Conservation (phyloP, 352 stramenopile genomes). For the Elongisporangium anandrum region DNA sequence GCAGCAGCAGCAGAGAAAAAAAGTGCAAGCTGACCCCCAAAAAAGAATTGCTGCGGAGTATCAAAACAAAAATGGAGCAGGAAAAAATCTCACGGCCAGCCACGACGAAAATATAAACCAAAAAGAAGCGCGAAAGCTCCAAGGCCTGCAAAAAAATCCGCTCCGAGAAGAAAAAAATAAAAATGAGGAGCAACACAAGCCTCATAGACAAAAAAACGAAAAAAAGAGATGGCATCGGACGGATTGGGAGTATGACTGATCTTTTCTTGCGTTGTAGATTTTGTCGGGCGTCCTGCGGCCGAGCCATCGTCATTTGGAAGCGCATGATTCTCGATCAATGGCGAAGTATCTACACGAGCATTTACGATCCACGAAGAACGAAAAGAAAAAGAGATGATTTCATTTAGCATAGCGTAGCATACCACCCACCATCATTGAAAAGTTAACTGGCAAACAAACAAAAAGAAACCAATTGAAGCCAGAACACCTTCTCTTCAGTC, state of each 20-base stretch:
- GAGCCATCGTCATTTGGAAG: background rate
- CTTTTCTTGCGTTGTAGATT: background rate
- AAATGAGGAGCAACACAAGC: conserved; percentile 7
- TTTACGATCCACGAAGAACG: background rate
- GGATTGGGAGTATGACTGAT: background rate
- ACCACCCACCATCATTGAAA: conserved; percentile 5
- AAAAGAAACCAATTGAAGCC: conserved; percentile 56
- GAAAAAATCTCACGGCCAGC: background rate
- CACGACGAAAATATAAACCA: background rate
- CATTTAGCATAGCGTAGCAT: background rate
- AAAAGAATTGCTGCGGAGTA: background rate
- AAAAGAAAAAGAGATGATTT: background rate
- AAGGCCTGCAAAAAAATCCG: background rate
- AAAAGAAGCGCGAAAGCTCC: background rate
- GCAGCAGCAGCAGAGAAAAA: conserved; percentile 4
- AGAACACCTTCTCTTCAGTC: conserved; percentile 38
- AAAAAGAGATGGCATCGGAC: conserved; percentile 1
- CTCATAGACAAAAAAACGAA: conserved; percentile 5
- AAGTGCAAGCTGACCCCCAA: conserved; percentile 1
- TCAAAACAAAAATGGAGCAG: background rate
- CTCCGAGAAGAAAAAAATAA: conserved; percentile 9
- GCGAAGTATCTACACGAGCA: background rate
- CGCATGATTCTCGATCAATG: background rate
- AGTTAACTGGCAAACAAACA: conserved; percentile 47
- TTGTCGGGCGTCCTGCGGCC: background rate